Evolutionary conservation across 2,329 filamentous ascomycete species (phyloP).

Genomic region (Apiospora malaysiana): DNA sequence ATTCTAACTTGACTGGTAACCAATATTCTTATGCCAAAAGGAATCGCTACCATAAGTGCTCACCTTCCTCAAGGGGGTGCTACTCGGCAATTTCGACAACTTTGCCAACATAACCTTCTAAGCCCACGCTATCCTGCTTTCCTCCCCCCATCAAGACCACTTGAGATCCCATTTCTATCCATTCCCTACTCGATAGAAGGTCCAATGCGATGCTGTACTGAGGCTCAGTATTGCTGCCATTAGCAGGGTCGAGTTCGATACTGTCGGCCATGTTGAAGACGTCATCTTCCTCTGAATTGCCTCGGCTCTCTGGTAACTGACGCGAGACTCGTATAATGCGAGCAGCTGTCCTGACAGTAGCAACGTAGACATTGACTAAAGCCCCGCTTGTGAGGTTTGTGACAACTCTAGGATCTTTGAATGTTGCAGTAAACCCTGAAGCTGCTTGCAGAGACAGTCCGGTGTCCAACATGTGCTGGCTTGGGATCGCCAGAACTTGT

Average conservation of each 20-base stretch:
- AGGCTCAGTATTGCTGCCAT: slow-evolving; percentile 33
- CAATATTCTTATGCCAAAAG: background rate
- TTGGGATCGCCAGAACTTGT: slow-evolving; percentile 77
- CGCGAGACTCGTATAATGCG: slow-evolving; percentile 67
- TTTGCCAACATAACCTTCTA: slow-evolving; percentile 76
- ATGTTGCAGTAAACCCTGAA: slow-evolving; percentile 73
- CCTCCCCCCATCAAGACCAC: slow-evolving; percentile 76
- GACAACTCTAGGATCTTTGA: slow-evolving; percentile 67
- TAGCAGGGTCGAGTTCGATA: slow-evolving; percentile 43
- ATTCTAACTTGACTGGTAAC: background rate
- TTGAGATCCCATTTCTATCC: slow-evolving; percentile 73
- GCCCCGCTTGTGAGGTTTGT: slow-evolving; percentile 69
- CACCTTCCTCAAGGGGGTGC: slow-evolving; percentile 23
- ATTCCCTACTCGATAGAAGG: slow-evolving; percentile 72
- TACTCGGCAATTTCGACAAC: slow-evolving; percentile 67
- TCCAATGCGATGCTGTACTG: slow-evolving; percentile 68
- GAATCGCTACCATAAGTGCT: background rate
- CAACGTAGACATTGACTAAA: slow-evolving; percentile 82
- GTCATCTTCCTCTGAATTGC: slow-evolving; percentile 53
- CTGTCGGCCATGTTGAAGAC: slow-evolving; percentile 64
- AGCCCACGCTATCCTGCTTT: slow-evolving; percentile 67
- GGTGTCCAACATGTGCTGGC: slow-evolving; percentile 61
- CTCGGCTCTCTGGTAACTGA: slow-evolving; percentile 34
- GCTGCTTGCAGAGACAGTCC: slow-evolving; percentile 67
- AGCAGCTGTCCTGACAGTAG: slow-evolving; percentile 83